phyloP scores from a whole-genome alignment of 2,329 filamentous ascomycete species.

The Epichloe uncinata region DNA sequence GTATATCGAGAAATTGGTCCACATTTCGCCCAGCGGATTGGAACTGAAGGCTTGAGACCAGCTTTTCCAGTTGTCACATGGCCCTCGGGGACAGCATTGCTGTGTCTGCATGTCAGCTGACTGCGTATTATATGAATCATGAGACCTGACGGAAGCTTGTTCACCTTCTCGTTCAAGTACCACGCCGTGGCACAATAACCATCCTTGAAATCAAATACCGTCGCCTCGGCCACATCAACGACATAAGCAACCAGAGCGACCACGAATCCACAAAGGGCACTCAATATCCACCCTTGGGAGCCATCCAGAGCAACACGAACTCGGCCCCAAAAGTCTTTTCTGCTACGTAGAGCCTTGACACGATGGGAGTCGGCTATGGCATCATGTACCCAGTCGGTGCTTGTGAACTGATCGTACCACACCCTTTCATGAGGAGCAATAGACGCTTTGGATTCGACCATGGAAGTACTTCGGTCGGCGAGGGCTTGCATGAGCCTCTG shows the following conservation, averaged over 20 bases:
- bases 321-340: constrained; percentile 77
- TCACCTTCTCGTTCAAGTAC: constrained; percentile 57
- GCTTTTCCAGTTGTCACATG: constrained; percentile 41
- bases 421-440: constrained; percentile 71
- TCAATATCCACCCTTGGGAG: constrained; percentile 86
- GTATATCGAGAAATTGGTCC: constrained; percentile 69
- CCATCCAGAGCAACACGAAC: constrained; percentile 67
- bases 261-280: constrained; percentile 75
- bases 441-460: constrained; percentile 51
- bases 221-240: constrained; percentile 75
- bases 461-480: constrained; percentile 40
- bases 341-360: constrained; percentile 65
- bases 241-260: constrained; percentile 79
- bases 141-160: neutral
- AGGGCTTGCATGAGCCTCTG: constrained; percentile 50
- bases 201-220: constrained; percentile 81
- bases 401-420: constrained; percentile 98
- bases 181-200: constrained; percentile 66
- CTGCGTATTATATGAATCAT: neutral
- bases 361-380: constrained; percentile 89
- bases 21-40: constrained; percentile 33
- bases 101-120: constrained; percentile 10
- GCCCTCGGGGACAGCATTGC: constrained; percentile 42
- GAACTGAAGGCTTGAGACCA: constrained; percentile 39
- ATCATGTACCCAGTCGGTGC: constrained; percentile 96